Base-by-base conservation (phyloP, 2,329 filamentous ascomycete species). In the Mollisiaceae sp. region DNA sequence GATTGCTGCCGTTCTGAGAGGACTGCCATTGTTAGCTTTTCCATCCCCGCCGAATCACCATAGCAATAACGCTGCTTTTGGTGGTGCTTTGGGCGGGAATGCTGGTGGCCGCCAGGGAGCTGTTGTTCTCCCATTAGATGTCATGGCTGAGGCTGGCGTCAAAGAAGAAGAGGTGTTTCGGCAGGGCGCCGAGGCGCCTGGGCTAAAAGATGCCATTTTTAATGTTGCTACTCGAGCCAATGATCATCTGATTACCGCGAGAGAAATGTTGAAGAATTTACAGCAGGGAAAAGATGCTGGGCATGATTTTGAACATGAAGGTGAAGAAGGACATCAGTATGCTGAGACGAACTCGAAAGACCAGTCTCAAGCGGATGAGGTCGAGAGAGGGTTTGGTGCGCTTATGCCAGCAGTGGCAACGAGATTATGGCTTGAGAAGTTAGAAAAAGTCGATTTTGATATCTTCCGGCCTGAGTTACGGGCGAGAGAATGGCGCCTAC, bases 181-280 rank as follows among this genome's bases (percentile, higher is more conserved):
- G 9, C 84, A 89, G 50, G 94, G 94, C 0, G 88, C 91, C 0
- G 80, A 86, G n/a, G 94, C 94, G 0, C 83, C 87, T 0, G 94
- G 94, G 0, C 82, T 98, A 20, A 89, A 91, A 67, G 94, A 99
- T 77, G 94, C 94, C 3, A 88, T 98, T 0, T 99, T 98, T 78
- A 85, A 88, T 4, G 92, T 99, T 15, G 95, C 95, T 0, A 99
- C 95, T 0, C 87, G 94, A 43, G 95, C 95, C 8, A 96, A 96
- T 75, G 95, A 99, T 76, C 95, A 99, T 78, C 82, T 99, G 39
- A 97, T 97, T 71, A 98, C 94, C 0, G 94, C 91, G 1, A 84
- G 93, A 65, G 92, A 97, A 77, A 97, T 99, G 93, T 78, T 98
- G 66, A 89, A 88, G 74, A 92, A 91, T 73, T 80, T 97, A 22